Evolutionary conservation across 225 moss, liverwort and hornwort genomes (phyloP).

Genomic region (Takakia lepidozioides): DNA sequence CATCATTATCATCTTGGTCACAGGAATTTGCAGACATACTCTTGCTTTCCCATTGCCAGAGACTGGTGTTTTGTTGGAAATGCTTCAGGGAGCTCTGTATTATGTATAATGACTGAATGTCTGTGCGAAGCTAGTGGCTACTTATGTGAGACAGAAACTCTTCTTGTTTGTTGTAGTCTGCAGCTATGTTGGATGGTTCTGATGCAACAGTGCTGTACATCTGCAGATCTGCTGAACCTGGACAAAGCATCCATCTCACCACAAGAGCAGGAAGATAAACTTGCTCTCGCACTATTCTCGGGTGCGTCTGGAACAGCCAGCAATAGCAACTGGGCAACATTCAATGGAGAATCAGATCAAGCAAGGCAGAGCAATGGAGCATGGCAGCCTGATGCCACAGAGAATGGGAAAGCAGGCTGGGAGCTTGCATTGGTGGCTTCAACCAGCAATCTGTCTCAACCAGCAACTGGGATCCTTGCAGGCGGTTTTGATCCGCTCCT

Average conservation of each 20-base stretch:
- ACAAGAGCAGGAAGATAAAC: slow-evolving; percentile 39
- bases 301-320: slow-evolving; percentile 10
- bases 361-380: too few species aligned
- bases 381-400: too few species aligned
- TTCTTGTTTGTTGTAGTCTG: too few species aligned
- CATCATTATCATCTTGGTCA: too few species aligned
- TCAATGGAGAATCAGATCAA: slow-evolving; percentile 10
- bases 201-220: background rate
- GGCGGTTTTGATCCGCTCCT: slow-evolving; percentile 59
- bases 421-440: slow-evolving; percentile 58
- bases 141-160: too few species aligned
- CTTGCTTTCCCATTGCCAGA: too few species aligned
- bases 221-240: slow-evolving; percentile 44
- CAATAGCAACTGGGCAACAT: slow-evolving; percentile 37
- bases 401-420: slow-evolving; percentile 42
- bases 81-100: too few species aligned
- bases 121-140: too few species aligned
- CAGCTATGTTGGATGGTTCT: too few species aligned
- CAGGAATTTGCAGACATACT: too few species aligned
- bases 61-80: too few species aligned
- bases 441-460: slow-evolving; percentile 34
- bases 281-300: slow-evolving; percentile 54
- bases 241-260: slow-evolving; percentile 24
- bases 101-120: too few species aligned
- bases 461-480: slow-evolving; percentile 27